Evolutionary conservation across 306 rosid species (phyloP).

Genomic region (Styphnolobium japonicum): DNA sequence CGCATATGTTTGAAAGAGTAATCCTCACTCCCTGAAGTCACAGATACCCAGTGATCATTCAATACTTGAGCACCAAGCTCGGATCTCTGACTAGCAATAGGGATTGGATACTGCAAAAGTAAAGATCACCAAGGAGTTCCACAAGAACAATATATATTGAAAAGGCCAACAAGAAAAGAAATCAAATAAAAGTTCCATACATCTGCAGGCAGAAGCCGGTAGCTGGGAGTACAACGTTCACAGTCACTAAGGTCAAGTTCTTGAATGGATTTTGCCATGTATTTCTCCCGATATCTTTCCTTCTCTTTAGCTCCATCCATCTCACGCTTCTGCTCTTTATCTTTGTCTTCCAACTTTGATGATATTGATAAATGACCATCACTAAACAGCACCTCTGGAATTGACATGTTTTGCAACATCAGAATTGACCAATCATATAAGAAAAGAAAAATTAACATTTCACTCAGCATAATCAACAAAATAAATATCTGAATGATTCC

Average conservation of each 20-base stretch:
- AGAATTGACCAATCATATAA: conserved; percentile 15
- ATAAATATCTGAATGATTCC: conserved; percentile 14
- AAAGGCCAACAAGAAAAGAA: conserved; percentile 18
- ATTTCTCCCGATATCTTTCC: conserved; percentile 82
- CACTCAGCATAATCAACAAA: conserved; percentile 4
- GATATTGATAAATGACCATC: conserved; percentile 67
- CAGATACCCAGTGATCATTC: conserved; percentile 99
- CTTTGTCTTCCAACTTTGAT: conserved; percentile 76
- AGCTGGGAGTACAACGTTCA: conserved; percentile 89
- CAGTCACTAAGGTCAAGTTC: conserved; percentile 94
- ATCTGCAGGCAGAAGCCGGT: conserved; percentile 88
- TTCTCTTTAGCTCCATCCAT: conserved; percentile 76
- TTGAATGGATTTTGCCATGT: conserved; percentile 85
- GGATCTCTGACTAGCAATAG: conserved; percentile 85
- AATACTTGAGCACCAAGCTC: conserved; percentile 84
- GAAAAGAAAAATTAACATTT: background rate
- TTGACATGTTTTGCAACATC: conserved; percentile 30
- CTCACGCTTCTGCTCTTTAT: conserved; percentile 73
- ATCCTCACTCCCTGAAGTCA: conserved; percentile 99
- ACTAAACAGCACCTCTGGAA: conserved; percentile 67
- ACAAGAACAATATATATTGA: conserved; percentile 4
- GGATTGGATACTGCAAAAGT: conserved; percentile 87
- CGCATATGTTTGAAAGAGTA: conserved; percentile 99
- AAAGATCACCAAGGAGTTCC: conserved; percentile 25
- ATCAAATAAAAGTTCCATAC: conserved; percentile 36